These are phyloP conservation scores for Berberis thunbergii DNA, from an alignment of 164 flowering plant species.

Conservation along the genomic window DNA sequence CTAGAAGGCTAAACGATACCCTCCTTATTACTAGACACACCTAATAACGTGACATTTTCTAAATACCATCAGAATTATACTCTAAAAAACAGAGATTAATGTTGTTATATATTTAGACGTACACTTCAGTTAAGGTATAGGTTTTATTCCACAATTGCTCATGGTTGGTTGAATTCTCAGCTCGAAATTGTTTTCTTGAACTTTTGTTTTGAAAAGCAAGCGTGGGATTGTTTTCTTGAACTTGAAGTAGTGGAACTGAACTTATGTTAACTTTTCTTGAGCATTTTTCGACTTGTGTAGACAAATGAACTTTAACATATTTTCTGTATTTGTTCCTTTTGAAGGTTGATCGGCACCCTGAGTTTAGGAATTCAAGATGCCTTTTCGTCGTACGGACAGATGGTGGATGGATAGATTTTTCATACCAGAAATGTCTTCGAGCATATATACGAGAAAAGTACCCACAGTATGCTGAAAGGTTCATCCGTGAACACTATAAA, in stretches of 20 bases:
- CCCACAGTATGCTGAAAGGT: slow-evolving; percentile 69
- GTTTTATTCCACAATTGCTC: too few relatives aligned
- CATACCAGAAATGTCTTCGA: slow-evolving; percentile 82
- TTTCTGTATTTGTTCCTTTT: background rate
- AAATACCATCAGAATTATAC: too few relatives aligned
- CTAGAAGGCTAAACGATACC: too few relatives aligned
- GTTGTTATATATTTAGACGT: too few relatives aligned
- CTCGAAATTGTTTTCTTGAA: too few relatives aligned
- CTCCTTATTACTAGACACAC: too few relatives aligned
- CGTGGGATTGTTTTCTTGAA: background rate
- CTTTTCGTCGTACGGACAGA: slow-evolving; percentile 75
- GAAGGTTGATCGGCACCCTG: slow-evolving; percentile 89
- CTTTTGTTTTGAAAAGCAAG: too few relatives aligned
- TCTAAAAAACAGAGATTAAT: too few relatives aligned
- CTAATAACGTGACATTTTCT: too few relatives aligned
- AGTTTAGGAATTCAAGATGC: slow-evolving; percentile 64
- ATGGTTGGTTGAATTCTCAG: too few relatives aligned
- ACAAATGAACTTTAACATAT: background rate
- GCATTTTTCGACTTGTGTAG: background rate
- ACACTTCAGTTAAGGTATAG: too few relatives aligned
- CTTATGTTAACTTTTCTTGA: background rate
- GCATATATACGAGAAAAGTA: slow-evolving; percentile 68
- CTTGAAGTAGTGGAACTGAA: background rate
- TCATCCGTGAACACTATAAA: slow-evolving; percentile 55
- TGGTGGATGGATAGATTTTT: slow-evolving; percentile 86